phyloP scores from a whole-genome alignment of 768 basidiomycete genomes.

The Sporobolomyces phaffii region DNA sequence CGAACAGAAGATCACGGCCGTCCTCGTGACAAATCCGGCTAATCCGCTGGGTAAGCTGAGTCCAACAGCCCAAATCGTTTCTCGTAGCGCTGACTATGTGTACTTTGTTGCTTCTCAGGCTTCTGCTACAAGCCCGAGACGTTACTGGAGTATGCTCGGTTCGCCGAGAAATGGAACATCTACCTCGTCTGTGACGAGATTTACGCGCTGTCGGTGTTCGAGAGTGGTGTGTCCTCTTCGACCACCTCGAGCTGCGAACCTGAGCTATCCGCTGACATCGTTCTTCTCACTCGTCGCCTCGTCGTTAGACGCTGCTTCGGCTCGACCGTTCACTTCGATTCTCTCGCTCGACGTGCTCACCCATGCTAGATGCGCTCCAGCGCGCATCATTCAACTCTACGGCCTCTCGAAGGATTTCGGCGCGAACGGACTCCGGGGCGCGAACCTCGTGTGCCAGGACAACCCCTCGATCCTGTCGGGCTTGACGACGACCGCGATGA shows the following conservation, averaged over 20 bases:
- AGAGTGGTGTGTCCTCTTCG: neutral
- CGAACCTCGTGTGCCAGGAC: slow-evolving; percentile 16
- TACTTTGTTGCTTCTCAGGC: neutral
- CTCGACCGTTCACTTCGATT: slow-evolving; percentile 10
- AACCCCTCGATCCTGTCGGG: slow-evolving; percentile 6
- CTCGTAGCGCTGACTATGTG: too few relatives aligned
- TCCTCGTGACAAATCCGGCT: slow-evolving; percentile 21
- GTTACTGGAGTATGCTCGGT: slow-evolving; percentile 16
- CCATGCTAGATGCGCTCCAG: slow-evolving; percentile 11
- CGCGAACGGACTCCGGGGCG: slow-evolving; percentile 26
- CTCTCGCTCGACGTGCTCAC: slow-evolving; percentile 20
- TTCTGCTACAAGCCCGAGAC: slow-evolving; percentile 30
- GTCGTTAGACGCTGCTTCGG: neutral
- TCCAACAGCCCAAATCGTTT: too few relatives aligned
- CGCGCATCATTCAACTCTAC: slow-evolving; percentile 11
- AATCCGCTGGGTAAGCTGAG: slow-evolving; percentile 23
- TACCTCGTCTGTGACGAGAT: slow-evolving; percentile 29
- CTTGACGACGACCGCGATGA: neutral
- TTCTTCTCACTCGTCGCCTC: too few relatives aligned
- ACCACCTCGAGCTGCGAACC: too few relatives aligned
- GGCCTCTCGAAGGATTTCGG: slow-evolving; percentile 30
- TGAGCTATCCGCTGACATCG: too few relatives aligned
- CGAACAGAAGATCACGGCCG: slow-evolving; percentile 4
- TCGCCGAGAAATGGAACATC: slow-evolving; percentile 18
- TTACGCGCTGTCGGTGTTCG: slow-evolving; percentile 12